phyloP scores from a whole-genome alignment of 2,329 filamentous ascomycete species.

The Endoconidiophora laricicola region DNA sequence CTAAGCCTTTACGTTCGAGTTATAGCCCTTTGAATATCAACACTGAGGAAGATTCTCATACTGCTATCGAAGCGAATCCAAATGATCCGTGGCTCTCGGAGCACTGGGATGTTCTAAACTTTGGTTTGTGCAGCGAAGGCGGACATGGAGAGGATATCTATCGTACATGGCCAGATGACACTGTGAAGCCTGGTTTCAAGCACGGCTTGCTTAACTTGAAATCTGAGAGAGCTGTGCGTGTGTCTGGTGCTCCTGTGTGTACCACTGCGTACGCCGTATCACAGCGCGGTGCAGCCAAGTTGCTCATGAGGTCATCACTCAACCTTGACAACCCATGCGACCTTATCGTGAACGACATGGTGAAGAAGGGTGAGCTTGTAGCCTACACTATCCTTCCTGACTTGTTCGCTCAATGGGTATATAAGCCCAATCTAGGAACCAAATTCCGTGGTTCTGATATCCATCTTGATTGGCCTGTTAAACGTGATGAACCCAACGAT shows the following conservation, averaged over 20 bases:
- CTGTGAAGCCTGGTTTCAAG: conserved; percentile 4
- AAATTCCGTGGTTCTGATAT: conserved; percentile 12
- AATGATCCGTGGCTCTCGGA: conserved; percentile 16
- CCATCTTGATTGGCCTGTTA: no score
- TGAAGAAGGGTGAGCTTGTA: conserved; percentile 14
- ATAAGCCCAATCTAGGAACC: conserved; percentile 16
- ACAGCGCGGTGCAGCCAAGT: conserved; percentile 18
- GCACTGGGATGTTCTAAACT: conserved; percentile 16
- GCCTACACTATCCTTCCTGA: conserved; percentile 16
- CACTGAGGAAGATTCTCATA: not conserved
- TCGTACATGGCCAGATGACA: not conserved
- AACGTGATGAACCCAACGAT: conserved; percentile 6
- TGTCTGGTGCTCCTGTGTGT: conserved; percentile 16
- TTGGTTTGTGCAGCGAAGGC: conserved; percentile 16
- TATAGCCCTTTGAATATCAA: not conserved
- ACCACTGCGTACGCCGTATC: conserved; percentile 18
- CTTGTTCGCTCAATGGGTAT: conserved; percentile 18
- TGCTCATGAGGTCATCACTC: conserved; percentile 15
- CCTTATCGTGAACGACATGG: conserved; percentile 17
- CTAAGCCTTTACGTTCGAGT: not conserved
- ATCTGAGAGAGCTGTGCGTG: conserved; percentile 16
- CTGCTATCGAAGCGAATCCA: not conserved
- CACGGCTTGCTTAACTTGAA: conserved; percentile 9
- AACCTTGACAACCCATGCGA: conserved; percentile 18
- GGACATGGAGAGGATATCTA: conserved; percentile 6